phyloP scores from a whole-genome alignment of 305 asterid species.

The Rubia peregrina region DNA sequence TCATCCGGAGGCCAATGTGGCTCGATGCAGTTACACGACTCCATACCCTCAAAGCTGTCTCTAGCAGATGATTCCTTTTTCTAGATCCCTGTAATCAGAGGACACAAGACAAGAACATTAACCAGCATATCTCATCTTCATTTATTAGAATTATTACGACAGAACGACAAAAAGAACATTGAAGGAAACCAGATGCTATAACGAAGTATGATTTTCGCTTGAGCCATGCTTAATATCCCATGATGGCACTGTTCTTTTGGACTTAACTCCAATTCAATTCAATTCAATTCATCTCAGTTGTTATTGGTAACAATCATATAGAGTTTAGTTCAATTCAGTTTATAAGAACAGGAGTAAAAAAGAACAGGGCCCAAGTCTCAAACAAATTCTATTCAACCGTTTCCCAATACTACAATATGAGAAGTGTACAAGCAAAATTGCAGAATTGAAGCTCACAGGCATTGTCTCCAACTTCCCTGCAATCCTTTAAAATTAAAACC shows the following conservation, averaged over 20 bases:
- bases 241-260: not conserved
- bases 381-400: not conserved
- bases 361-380: not conserved
- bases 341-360: not conserved
- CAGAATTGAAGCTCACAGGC: not conserved
- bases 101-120: slow-evolving; percentile 11
- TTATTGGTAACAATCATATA: not conserved
- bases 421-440: not conserved
- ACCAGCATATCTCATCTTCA: not conserved
- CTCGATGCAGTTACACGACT: slow-evolving; percentile 82
- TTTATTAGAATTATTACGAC: not conserved
- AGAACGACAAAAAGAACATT: not conserved
- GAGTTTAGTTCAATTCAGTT: not conserved
- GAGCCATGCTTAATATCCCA: not conserved
- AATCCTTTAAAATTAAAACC: not conserved
- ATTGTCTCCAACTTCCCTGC: not conserved
- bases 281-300: not conserved
- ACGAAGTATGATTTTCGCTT: not conserved
- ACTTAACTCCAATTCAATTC: not conserved
- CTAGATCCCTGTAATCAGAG: slow-evolving; percentile 34
- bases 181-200: not conserved
- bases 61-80: slow-evolving; percentile 18
- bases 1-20: slow-evolving; percentile 93
- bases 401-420: not conserved
- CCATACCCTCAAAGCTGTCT: slow-evolving; percentile 39